Evolutionary conservation across 2,329 filamentous ascomycete genomes (phyloP), one percentile per base, ranked within the genome.

Genomic region (Aureobasidium vineae): DNA sequence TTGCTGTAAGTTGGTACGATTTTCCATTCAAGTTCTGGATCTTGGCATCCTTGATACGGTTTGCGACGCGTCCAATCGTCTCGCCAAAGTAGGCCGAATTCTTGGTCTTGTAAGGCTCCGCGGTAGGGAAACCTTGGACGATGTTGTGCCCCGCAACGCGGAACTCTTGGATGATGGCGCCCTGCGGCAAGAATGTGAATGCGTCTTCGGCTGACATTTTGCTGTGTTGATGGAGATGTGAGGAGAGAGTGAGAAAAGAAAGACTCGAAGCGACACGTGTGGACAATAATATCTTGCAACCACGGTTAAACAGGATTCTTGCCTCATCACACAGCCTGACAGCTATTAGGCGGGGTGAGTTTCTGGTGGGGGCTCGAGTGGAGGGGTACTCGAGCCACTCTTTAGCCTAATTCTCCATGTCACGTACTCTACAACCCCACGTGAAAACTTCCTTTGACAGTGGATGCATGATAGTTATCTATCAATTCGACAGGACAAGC

Each of bases 81-180:
- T 94, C 93, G 70, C 95, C 94, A 75, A 97, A 98, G 81, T 88
- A 93, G 1, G 91, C 88, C 13, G 78, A 81, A 79, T 95, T 94
- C 82, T 93, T 81, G 71, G 86, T 79, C 70, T 84, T 84, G 80
- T 97, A 97, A 68, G 88, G 85, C 52, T 90, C 86, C 63, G 90
- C 85, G 16, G 84, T 87, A 21, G 90, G 86, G 80, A 97, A 97
- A 63, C 89, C 88, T 71, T 95, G 90, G 26, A 97, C 93, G 70
- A 99, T 95, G 80, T 97, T 95, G 75, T 86, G 81, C 70, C 87
- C 89, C 68, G 84, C 89, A 71, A 98, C 85, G 56, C 83, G 84
- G 81, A 97, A 89, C 74, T 90, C 86, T 76, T 97, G 88, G 75
- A 95, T 88, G 75, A 91, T 90, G 72, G 89, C 90, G 69, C 90